Conservation (phyloP, 1,284 basidiomycete species). For the Fomitiporia mediterranea region DNA sequence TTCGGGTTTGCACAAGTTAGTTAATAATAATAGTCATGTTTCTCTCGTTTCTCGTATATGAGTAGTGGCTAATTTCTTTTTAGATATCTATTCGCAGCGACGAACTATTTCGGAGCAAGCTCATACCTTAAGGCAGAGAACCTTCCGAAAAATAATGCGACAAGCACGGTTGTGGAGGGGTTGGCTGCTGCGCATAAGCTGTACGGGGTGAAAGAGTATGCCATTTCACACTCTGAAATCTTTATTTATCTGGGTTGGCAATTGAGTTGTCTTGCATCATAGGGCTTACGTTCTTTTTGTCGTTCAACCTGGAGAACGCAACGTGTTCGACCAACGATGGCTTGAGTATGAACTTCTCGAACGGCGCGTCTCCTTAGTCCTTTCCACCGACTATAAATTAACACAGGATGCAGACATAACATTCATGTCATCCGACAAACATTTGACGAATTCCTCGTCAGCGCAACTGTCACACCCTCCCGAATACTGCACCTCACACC, state of each 20-base stretch:
- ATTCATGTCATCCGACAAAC: slow-evolving; percentile 75
- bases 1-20: slow-evolving; percentile 76
- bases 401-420: slow-evolving; percentile 47
- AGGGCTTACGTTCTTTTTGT: slow-evolving; percentile 85
- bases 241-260: slow-evolving; percentile 1
- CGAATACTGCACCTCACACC: slow-evolving; percentile 39
- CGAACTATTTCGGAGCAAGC: slow-evolving; percentile 60
- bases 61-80: not conserved
- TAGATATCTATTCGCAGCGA: slow-evolving; percentile 66
- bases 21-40: not conserved
- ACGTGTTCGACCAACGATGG: slow-evolving; percentile 91
- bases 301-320: slow-evolving; percentile 87
- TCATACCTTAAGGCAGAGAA: slow-evolving; percentile 51
- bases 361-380: slow-evolving; percentile 40
- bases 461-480: slow-evolving; percentile 43
- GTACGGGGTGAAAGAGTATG: slow-evolving; percentile 58
- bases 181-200: slow-evolving; percentile 77
- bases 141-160: slow-evolving; percentile 75
- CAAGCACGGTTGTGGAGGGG: slow-evolving; percentile 67
- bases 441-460: slow-evolving; percentile 57
- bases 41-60: not conserved
- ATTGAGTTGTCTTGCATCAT: not conserved
- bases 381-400: not conserved
- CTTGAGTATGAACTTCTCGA: slow-evolving; percentile 85
- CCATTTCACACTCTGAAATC: not conserved